phyloP scores from a whole-genome alignment of 306 rosid genomes.

The Lathyrus tuberosus region DNA sequence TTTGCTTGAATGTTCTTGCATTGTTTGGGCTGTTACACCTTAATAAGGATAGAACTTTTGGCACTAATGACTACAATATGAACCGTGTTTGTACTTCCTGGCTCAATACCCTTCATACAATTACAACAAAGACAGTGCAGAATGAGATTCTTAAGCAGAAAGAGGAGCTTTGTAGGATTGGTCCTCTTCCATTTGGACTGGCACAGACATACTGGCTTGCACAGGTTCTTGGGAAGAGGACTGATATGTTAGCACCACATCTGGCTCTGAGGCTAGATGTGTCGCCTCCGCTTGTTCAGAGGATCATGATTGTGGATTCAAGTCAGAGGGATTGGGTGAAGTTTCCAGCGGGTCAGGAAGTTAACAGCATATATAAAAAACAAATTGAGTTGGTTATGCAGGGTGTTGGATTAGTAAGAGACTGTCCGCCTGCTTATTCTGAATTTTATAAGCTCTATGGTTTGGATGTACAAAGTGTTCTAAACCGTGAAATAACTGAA shows the following conservation, averaged over 20 bases:
- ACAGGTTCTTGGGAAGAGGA: background rate
- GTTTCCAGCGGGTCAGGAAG: background rate
- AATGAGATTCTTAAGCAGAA: background rate
- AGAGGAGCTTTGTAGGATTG: background rate
- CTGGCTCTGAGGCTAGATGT: background rate
- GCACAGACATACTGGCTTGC: conserved; percentile 14
- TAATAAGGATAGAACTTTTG: background rate
- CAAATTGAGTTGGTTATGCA: background rate
- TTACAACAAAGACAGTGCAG: background rate
- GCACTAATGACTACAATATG: background rate
- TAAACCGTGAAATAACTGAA: background rate
- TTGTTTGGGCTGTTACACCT: background rate
- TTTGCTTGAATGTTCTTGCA: background rate
- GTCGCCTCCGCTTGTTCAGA: background rate
- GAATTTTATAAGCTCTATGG: background rate
- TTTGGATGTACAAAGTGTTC: background rate
- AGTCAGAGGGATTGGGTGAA: background rate
- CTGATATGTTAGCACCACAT: background rate
- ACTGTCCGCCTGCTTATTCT: background rate
- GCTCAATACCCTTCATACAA: background rate
- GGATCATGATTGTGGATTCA: background rate
- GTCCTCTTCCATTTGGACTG: background rate
- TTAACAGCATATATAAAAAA: background rate
- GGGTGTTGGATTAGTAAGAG: background rate
- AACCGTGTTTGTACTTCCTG: background rate